Base-by-base conservation (phyloP, 2,329 filamentous ascomycete species). In the Monilinia laxa region DNA sequence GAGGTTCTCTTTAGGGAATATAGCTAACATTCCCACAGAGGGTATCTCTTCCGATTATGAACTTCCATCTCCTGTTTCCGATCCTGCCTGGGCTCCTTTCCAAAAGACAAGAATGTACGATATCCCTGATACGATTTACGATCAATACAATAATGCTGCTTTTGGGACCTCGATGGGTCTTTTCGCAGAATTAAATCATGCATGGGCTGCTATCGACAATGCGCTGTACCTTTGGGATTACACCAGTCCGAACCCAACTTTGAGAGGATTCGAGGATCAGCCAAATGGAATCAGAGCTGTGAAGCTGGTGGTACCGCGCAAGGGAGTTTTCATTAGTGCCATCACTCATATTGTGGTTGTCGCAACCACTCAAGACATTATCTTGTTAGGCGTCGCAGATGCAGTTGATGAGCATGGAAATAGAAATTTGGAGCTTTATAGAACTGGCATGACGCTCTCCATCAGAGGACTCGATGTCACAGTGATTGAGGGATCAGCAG, bases 161-260 rank as follows among this genome's bases (percentile, higher is more conserved):
- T 87, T 97, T 31, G 89, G 90, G 68, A 97, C 93, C n/a, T 86
- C 87, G 75, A 96, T 99, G 90, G 96, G 96, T 12, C 82, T 99
- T 45, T 98, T 99, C 78, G 91, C 95, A 23, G 91, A 96, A 78
- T 85, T 99, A 75, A 93, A 94, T 75, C 93, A 98, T 78, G 95
- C 94, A 40, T 99, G 93, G 91, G 91, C 97, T 65, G 87, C 91
- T 31, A 95, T 99, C 76, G 95, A 99, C 80, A 97, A 96, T 80
- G 91, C 92, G 69, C 83, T 99, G 55, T 99, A 97, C 77, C 83
- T 99, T 20, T 99, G 96, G 96, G 94, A 99, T 79, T 99, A 97
- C 78, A 97, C 93, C 9, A 86, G 92, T 76, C 88, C 91, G n/a
- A 92, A 94, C 72, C 92, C 94, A 6, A 91, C 97, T 76, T 83